Conservation (phyloP, 768 basidiomycete genomes). For the Pisolithus marmoratus region DNA sequence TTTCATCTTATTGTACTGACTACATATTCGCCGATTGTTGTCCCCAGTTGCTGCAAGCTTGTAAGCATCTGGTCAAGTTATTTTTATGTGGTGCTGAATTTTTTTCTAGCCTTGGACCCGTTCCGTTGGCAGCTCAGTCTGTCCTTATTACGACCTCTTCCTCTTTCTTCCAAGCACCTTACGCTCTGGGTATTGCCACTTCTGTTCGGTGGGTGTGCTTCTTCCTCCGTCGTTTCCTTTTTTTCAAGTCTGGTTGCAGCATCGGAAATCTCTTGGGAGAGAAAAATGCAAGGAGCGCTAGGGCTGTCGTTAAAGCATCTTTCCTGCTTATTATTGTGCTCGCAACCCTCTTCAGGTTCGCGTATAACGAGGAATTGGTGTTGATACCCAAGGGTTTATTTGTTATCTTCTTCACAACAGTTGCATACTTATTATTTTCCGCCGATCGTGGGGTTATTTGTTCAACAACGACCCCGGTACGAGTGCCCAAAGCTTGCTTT, state of each 20-base stretch:
- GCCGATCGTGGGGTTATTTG: conserved; percentile 63
- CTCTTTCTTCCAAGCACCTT: conserved; percentile 79
- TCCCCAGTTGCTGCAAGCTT: conserved; percentile 47
- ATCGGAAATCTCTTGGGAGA: conserved; percentile 90
- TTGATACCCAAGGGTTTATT: background rate
- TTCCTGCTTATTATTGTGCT: conserved; percentile 60
- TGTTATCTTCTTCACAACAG: conserved; percentile 24
- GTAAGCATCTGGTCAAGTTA: conserved; percentile 25
- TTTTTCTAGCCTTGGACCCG: conserved; percentile 65
- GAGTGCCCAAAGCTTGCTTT: background rate
- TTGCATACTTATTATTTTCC: conserved; percentile 51
- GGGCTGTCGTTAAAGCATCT: conserved; percentile 57
- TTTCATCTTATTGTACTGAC: background rate
- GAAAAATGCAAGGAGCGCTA: conserved; percentile 63
- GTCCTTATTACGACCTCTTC: conserved; percentile 56
- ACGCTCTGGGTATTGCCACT: conserved; percentile 72
- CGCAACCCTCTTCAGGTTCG: conserved; percentile 56
- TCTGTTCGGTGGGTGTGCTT: conserved; percentile 62
- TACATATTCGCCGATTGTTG: conserved; percentile 2
- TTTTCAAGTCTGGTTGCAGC: conserved; percentile 30
- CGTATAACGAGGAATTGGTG: background rate
- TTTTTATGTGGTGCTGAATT: conserved; percentile 3
- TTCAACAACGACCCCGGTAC: conserved; percentile 65
- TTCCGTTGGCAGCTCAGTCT: conserved; percentile 81
- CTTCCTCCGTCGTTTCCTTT: background rate